Base-by-base conservation (phyloP, 2,329 filamentous ascomycete species). In the Aspergillus calidoustus region DNA sequence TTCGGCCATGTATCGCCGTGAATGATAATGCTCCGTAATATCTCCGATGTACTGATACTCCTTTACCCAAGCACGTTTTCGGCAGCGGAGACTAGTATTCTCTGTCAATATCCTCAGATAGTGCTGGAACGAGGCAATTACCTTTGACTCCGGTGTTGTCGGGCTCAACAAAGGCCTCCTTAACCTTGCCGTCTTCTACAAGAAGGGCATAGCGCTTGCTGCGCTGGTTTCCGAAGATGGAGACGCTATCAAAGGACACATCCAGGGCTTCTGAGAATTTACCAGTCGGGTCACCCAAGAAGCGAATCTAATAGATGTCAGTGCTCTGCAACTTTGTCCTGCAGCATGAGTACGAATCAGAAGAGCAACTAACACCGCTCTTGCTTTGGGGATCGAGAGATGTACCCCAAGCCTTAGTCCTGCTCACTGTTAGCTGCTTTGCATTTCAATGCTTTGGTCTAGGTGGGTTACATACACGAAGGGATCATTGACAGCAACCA, bases 401-500 rank as follows among this genome's bases (percentile, higher is more conserved):
- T 65, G 90, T 86, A 51, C 81, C 88, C 93, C 93, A 97, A 5
- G 93, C 93, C 79, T 96, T 96, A 86, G 93, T 97, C 50, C 92
- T 95, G 64, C 64, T 61, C 15, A 9, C 11, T 31, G 50, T 53
- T 54, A 53, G 50, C n/a, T 52, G 22, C 22, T 7, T 22, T 28
- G 15, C 47, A 19, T 30, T 56, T 17, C 8, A 48, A 43, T 19
- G 8, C 19, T 11, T 41, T 15, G 41, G 41, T 11, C 48, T 15
- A 53, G 4, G 28, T 31, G n/a, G 13, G n/a, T 25, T 48, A 80
- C 91, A 79, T 83, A 96, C 91, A 97, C 93, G 76, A 97, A 97
- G 22, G 93, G 87, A 76, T 98, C 94, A 76, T 98, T 98, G 74
- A 97, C 93, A 17, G 91, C 89, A 60, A 98, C 88, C 46, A 98